Conservation (phyloP, 495 filamentous ascomycete species). For the Letharia columbiana region DNA sequence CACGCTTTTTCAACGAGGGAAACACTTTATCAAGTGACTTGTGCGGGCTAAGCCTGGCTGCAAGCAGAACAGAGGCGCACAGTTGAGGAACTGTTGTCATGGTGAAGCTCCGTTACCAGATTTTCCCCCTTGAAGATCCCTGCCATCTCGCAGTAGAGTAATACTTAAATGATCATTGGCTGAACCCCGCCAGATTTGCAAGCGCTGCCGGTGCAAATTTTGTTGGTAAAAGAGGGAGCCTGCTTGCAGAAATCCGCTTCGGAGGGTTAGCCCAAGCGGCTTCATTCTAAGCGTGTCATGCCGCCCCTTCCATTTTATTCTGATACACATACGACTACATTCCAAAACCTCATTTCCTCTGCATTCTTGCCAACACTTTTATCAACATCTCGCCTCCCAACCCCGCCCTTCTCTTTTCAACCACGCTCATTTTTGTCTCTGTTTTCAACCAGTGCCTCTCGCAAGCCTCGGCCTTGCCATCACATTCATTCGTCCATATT, state of each 20-base stretch:
- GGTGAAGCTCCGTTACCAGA: not conserved
- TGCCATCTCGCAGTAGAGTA: not conserved
- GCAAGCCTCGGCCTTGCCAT: conserved; percentile 17
- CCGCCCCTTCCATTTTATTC: conserved; percentile 15
- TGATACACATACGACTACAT: conserved; percentile 6
- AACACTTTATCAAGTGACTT: too few relatives aligned
- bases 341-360: conserved; percentile 3
- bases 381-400: not conserved
- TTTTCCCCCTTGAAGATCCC: not conserved
- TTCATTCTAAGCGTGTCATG: conserved; percentile 8
- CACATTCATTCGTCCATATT: conserved; percentile 17
- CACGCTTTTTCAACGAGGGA: too few relatives aligned
- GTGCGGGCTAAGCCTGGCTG: too few relatives aligned
- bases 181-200: not conserved
- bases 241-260: not conserved
- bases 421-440: conserved; percentile 16
- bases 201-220: not conserved
- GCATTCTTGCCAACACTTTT: conserved; percentile 2
- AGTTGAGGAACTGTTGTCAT: not conserved
- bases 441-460: not conserved
- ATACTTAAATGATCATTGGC: not conserved
- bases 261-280: not conserved
- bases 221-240: not conserved
- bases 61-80: too few relatives aligned
- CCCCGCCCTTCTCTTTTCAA: not conserved